These are phyloP conservation scores for Saccharomycopsis fibuligera DNA, from an alignment of 805 yeast genomes.

Conservation along the genomic window DNA sequence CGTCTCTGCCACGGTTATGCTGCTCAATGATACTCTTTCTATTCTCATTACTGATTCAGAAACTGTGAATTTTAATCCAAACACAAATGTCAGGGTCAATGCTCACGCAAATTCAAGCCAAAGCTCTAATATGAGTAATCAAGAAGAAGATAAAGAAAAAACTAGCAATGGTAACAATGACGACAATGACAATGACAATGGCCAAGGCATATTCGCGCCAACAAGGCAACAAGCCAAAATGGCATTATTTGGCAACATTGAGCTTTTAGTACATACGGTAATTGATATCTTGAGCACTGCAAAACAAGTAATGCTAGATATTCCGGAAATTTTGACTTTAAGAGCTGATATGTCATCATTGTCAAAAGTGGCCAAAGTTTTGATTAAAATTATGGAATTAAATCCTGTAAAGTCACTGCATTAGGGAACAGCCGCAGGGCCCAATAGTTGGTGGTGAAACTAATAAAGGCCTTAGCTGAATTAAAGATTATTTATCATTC, in stretches of 20 bases:
- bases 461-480: no score
- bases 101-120: neutral
- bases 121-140: neutral
- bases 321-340: constrained; percentile 9
- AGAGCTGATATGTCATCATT: constrained; percentile 14
- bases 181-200: neutral
- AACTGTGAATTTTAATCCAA: no score
- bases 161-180: neutral
- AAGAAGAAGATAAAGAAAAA: neutral
- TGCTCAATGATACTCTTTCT: no score
- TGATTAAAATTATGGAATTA: constrained; percentile 5
- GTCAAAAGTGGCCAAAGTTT: constrained; percentile 12
- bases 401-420: no score
- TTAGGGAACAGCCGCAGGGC: no score
- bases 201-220: neutral
- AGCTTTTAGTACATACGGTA: constrained; percentile 4
- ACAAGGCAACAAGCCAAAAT: neutral
- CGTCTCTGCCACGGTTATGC: no score
- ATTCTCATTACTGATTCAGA: no score
- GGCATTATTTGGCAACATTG: constrained; percentile 10
- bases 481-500: no score
- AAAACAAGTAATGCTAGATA: constrained; percentile 9
- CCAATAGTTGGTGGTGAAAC: no score
- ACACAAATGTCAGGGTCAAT: no score
- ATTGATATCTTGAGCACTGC: constrained; percentile 7